Evolutionary conservation across 768 basidiomycete genomes (phyloP), one percentile per base, ranked within the genome.

Genomic region (Favolaschia claudopus): DNA sequence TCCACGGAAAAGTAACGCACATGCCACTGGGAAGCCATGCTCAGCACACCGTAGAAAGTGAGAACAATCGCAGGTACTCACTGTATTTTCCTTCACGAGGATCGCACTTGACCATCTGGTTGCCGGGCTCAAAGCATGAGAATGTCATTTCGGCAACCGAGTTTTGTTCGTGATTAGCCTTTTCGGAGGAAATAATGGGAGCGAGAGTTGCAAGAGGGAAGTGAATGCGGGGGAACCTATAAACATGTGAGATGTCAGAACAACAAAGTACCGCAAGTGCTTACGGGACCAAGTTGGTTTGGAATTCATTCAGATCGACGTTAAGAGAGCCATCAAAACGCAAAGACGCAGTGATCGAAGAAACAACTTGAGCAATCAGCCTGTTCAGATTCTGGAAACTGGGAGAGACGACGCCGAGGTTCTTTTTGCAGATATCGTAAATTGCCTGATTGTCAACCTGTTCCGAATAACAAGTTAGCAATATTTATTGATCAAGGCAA

Each of bases 1-100:
- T 61, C 96, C 96, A 69, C 95, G 93, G 82, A 93, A 97, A 44
- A 97, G 82, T 59, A 96, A 77, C 70, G 89, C 91, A 73, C 94
- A 95, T 33, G 95, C 95, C 92, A 94, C 90, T 92, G 53, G 40
- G 43, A 60, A 15, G 17, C 61, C 19, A 56, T 67, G 60, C 38
- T 59, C 12, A 24, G n/a, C 25, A 85, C 84, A 82, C 72, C 84
- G 19, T 12, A 47, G 51, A 42, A 5, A 28, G 28, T 29, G 20
- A 53, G 80, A 9, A 82, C 79, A 25, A 33, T 44, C 10, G 63
- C 58, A 15, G 55, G 42, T 15, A 82, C 89, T 48, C 67, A 92
- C 95, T 99, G 80, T 98, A 98, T 88, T 99, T 99, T 72, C 96
- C 96, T 71, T 97, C 93, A 69, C 89, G 89, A 64, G 96, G 96